These are phyloP conservation scores for Kuraishia piskuri DNA, from an alignment of 805 yeast species.

Conservation along the genomic window DNA sequence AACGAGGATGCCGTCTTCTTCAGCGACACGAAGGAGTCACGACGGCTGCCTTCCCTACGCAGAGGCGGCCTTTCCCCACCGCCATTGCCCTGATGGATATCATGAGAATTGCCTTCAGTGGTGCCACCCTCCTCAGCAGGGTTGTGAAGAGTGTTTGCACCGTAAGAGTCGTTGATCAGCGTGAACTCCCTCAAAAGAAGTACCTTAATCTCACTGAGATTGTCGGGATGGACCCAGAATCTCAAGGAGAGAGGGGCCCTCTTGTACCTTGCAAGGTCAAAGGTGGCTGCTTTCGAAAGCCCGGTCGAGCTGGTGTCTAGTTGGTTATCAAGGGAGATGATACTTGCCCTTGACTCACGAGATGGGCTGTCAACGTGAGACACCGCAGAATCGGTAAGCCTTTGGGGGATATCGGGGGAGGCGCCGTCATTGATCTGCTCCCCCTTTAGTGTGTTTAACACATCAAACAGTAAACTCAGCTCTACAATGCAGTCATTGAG, in stretches of 20 bases:
- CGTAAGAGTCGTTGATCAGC: slow-evolving; percentile 21
- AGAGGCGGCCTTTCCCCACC: neutral
- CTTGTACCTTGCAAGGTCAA: slow-evolving; percentile 27
- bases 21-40: neutral
- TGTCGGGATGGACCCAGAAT: slow-evolving; percentile 55
- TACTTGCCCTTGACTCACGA: neutral
- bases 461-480: slow-evolving; percentile 45
- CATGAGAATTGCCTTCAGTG: neutral
- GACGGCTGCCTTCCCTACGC: neutral
- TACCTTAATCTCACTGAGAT: slow-evolving; percentile 44
- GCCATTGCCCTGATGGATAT: no score
- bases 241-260: slow-evolving; percentile 26
- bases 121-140: neutral
- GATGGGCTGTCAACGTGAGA: neutral
- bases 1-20: neutral
- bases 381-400: neutral
- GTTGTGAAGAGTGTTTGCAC: neutral
- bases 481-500: slow-evolving; percentile 54
- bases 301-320: neutral
- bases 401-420: neutral
- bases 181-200: slow-evolving; percentile 34
- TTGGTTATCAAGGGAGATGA: neutral
- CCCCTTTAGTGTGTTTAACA: slow-evolving; percentile 18
- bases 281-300: slow-evolving; percentile 5
- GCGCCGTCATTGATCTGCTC: neutral